Evolutionary conservation across 2,329 filamentous ascomycete species (phyloP), one percentile per base, ranked within the genome.

Genomic region (Colletotrichum spinosum): DNA sequence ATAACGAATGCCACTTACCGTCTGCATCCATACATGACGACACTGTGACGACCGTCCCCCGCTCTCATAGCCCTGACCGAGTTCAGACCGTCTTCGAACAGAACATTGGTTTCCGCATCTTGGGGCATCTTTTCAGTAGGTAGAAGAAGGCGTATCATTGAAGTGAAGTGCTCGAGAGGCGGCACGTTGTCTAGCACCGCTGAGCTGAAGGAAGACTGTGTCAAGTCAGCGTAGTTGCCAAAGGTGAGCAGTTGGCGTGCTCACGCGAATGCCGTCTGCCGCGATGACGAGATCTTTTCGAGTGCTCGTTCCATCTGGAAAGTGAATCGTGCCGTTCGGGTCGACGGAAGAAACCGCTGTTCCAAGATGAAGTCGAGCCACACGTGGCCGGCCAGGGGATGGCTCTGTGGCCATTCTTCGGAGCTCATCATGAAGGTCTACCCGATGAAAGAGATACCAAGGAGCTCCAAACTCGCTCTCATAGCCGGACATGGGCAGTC

Each of bases 401-500:
- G 56, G 39, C 15, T 60, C 49, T 4, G 56, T 60, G 6, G 56
- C 56, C 34, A 60, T 11, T 8, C 34, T 46, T 49, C 41, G 41
- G 3, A 60, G 34, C 39, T 60, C 56, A 6, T 51, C 50, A 11
- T 60, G 56, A 8, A 60, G 41, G 25, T 60, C 56, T 7, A 54
- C 48, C 5, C 56, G 56, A 8, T 54, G 56, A 34, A 60, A 60
- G 15, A 60, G 38, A 2, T 38, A 25, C 49, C 48, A 60, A 37
- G 49, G 34, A 11, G 42, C 49, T 5, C 56, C 49, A 17, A 53
- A 60, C 15, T 45, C 38, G 9, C 34, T 7, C 33, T 39, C 46
- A 7, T 33, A 60, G 10, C 54, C 49, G 15, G 13, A 11, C 15
- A 42, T 35, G 17, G 53, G 42, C n/a, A 55, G 6, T 10, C 17